Percentiles rank a stretch among this genome's conserved stretches.
These are phyloP conservation scores for Pseudogymnoascus pannorum DNA, from an alignment of 2,329 filamentous ascomycete species.

Conservation along the genomic window DNA sequence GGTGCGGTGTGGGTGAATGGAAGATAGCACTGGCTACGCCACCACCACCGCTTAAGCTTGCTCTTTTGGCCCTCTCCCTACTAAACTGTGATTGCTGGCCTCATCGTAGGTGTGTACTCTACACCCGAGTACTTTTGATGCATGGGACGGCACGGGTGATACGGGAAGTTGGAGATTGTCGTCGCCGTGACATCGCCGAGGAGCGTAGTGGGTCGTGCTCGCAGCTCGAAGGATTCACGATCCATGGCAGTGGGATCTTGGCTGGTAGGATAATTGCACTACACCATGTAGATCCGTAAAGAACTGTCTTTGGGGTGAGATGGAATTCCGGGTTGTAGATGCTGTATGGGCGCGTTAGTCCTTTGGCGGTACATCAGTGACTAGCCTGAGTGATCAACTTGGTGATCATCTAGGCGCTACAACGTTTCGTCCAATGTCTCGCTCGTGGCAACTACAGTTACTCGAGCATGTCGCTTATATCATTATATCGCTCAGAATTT, in stretches of 20 bases:
- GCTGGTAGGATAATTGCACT: slow-evolving; percentile 2
- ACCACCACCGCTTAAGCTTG: neutral
- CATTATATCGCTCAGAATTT: too few species aligned
- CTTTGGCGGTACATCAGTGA: slow-evolving; percentile 1
- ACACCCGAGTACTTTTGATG: neutral
- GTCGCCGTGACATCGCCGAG: neutral
- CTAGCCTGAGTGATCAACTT: neutral
- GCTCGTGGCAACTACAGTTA: neutral
- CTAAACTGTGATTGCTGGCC: neutral
- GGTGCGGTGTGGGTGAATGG: neutral
- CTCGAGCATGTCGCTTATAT: neutral
- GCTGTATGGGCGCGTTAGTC: slow-evolving; percentile 1
- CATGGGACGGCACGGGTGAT: neutral
- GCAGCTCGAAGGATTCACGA: slow-evolving; percentile 2
- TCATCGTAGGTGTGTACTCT: neutral
- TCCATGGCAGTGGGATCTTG: slow-evolving; percentile 5
- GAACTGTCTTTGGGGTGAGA: neutral
- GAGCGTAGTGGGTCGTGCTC: neutral
- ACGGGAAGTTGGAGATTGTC: neutral
- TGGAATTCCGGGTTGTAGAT: slow-evolving; percentile 6
- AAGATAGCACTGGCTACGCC: neutral
- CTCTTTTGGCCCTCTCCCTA: neutral
- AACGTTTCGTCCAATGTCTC: slow-evolving; percentile 3
- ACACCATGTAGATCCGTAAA: neutral
- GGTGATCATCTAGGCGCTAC: neutral